Conservation (phyloP, 345 rosid genomes). For the Nephelium lappaceum region DNA sequence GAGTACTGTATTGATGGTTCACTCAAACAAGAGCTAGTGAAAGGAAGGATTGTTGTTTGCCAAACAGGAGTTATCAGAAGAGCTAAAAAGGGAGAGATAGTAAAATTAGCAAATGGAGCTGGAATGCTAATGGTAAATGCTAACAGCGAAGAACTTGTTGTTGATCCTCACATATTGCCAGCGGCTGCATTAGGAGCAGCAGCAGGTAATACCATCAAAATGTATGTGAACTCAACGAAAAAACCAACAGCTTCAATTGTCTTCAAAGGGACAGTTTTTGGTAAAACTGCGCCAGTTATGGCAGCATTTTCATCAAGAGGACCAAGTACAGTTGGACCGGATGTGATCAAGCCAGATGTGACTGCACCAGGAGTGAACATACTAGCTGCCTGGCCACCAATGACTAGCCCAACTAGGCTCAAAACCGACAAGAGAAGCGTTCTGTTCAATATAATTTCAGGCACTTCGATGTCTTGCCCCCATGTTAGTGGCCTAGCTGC, state of each 20-base stretch:
- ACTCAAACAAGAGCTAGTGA: constrained; percentile 34
- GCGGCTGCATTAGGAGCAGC: constrained; percentile 55
- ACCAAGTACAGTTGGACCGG: constrained; percentile 56
- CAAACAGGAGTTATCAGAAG: constrained; percentile 24
- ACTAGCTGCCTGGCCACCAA: constrained; percentile 80
- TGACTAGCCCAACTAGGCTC: constrained; percentile 47
- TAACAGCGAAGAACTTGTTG: constrained; percentile 45
- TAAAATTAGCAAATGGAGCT: constrained; percentile 61
- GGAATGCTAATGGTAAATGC: constrained; percentile 65
- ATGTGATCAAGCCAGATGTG: constrained; percentile 74
- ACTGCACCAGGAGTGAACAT: constrained; percentile 83
- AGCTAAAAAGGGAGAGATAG: constrained; percentile 35
- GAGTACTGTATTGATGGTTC: constrained; percentile 31
- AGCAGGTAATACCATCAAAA: constrained; percentile 44
- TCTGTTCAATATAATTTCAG: constrained; percentile 66
- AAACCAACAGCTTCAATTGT: constrained; percentile 53
- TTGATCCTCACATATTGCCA: constrained; percentile 70
- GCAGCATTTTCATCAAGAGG: constrained; percentile 88
- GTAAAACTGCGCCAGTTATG: constrained; percentile 60
- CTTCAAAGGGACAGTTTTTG: constrained; percentile 60
- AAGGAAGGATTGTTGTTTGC: constrained; percentile 48
- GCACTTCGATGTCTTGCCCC: constrained; percentile 92
- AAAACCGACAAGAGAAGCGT: constrained; percentile 59
- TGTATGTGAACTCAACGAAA: constrained; percentile 42
- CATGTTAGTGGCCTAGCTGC: constrained; percentile 82